These are phyloP conservation scores for Miscanthus lutarioriparius DNA, from an alignment of 176 grass and related monocot genomes.

Conservation along the genomic window DNA sequence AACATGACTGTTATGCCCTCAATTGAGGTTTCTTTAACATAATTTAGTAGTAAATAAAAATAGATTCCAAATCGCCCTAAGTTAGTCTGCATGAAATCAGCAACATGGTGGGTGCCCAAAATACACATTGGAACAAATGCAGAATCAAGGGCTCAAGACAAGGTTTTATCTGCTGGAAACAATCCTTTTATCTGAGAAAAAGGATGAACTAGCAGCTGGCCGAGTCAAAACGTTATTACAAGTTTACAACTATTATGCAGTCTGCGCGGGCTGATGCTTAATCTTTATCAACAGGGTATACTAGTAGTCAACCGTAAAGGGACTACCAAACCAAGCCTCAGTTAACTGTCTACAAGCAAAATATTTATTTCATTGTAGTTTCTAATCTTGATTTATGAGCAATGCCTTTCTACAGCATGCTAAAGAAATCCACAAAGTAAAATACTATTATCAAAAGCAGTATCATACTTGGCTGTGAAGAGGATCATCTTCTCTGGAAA, in stretches of 20 bases:
- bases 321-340: neutral
- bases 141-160: neutral
- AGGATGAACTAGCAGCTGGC: neutral
- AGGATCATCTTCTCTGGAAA: conserved; percentile 89
- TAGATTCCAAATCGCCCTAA: neutral
- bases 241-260: neutral
- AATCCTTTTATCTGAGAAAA: conserved; percentile 18
- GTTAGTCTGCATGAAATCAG: neutral
- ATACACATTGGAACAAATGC: neutral
- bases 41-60: neutral
- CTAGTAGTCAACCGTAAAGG: neutral
- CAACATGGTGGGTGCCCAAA: neutral
- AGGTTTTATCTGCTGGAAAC: neutral
- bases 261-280: neutral
- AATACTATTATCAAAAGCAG: neutral
- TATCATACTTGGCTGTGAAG: conserved; percentile 81
- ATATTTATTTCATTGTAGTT: neutral
- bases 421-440: neutral
- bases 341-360: conserved; percentile 14
- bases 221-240: neutral
- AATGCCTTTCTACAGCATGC: neutral
- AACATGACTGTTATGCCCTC: neutral
- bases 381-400: neutral
- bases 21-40: neutral
- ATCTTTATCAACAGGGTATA: neutral